These are phyloP conservation scores for Umbelopsis ramanniana DNA, from an alignment of 192 early-diverging fungal genomes.

Conservation along the genomic window DNA sequence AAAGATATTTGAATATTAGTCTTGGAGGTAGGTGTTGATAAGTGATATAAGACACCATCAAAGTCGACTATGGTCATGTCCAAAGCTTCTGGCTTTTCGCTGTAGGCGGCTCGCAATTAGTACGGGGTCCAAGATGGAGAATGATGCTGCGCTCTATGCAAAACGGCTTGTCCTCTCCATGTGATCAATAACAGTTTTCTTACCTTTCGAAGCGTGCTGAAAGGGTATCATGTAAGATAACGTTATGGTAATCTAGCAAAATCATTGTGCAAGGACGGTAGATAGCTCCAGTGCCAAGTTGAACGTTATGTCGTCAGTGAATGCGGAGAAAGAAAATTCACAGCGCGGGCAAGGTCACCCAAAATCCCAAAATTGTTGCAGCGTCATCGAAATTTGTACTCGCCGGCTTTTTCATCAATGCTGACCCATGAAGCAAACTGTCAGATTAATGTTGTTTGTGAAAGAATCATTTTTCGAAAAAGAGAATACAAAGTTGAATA, in stretches of 20 bases:
- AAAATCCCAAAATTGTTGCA: no score
- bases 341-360: no score
- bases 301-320: constrained; percentile 11
- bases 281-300: constrained; percentile 14
- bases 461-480: no score
- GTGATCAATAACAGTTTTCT: neutral
- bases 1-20: constrained; percentile 78
- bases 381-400: no score
- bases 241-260: constrained; percentile 66
- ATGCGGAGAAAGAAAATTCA: neutral
- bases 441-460: no score
- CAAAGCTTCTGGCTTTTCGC: constrained; percentile 70
- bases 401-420: no score
- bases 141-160: neutral
- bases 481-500: no score
- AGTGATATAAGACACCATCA: constrained; percentile 91
- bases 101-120: constrained; percentile 28
- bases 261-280: constrained; percentile 51
- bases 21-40: constrained; percentile 66
- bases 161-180: neutral
- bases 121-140: neutral
- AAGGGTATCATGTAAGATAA: constrained; percentile 62
- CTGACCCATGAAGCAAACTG: no score
- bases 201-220: constrained; percentile 57
- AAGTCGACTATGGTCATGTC: constrained; percentile 93